Base-by-base conservation (phyloP, 768 basidiomycete genomes). In the Plicaturopsis crispa region DNA sequence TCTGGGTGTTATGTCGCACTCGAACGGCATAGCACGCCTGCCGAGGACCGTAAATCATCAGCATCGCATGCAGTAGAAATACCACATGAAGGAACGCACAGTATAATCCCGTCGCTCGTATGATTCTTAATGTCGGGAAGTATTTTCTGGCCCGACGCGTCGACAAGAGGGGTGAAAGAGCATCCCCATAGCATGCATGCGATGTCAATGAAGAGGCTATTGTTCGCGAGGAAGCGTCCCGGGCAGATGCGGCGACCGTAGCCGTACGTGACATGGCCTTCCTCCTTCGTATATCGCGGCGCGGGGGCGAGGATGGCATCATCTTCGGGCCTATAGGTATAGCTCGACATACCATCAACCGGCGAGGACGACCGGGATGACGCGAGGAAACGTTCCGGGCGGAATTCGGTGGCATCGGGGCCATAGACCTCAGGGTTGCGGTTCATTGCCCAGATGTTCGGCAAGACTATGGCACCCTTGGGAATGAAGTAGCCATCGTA, bases 401-500 rank as follows among this genome's bases (percentile, higher is more conserved):
- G 21, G 40, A 58, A 59, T 16, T 14, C 24, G 17, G 41, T 28
- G 14, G 37, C 49, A 28, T 60, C 51, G 1, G 41, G 37, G n/a
- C 54, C 55, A 34, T 57, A 61, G 3, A 59, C 39, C 5, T 41
- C 45, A 12, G 47, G 34, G 33, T 58, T 54, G 11, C 41, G 44
- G 43, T 58, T 53, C 44, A 58, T 45, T 12, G 20, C 54, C 59
- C 59, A 56, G 36, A 47, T 43, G 30, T 62, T 62, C 16, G 49
- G 52, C 33, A 63, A 42, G 19, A 62, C 48, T 7, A 60, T 53
- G 2, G 61, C 58, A 6, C 60, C 63, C 23, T 50, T 55, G 1
- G 65, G 64, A n/a, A 67, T 61, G 39, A 53, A 46, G 37, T 43
- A 43, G 8, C 46, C 54, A 33, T 46, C 46, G 33, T 61, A 62